Conservation (phyloP, 139 green algal species). For the Penium margaritaceum region DNA sequence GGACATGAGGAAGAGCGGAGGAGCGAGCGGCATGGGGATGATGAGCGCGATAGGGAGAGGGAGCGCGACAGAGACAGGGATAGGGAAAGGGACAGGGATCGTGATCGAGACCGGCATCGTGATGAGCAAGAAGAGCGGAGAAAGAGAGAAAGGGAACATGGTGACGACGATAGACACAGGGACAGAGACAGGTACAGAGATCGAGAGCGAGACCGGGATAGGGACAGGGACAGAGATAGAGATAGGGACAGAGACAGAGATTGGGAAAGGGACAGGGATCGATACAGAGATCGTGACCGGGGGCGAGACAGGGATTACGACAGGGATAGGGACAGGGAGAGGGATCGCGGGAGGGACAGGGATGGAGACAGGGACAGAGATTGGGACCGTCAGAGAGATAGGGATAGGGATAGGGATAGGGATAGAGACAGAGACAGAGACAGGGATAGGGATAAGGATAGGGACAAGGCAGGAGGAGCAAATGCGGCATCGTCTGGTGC, state of each 20-base stretch:
- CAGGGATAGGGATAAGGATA: constrained; percentile 5
- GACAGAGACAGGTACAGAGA: neutral
- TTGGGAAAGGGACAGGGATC: neutral
- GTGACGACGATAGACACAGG: neutral
- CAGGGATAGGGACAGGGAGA: constrained; percentile 45
- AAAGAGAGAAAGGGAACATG: constrained; percentile 29
- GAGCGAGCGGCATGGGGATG: no score
- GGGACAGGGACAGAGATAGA: neutral
- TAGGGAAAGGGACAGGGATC: constrained; percentile 8
- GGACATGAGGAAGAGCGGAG: no score
- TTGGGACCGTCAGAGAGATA: constrained; percentile 11
- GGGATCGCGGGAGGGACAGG: constrained; percentile 65
- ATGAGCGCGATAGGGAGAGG: constrained; percentile 17
- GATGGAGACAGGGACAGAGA: constrained; percentile 6
- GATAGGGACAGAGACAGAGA: neutral
- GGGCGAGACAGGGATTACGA: neutral
- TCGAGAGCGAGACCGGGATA: neutral
- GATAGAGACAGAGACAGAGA: constrained; percentile 65
- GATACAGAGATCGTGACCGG: neutral
- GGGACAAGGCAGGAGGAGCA: neutral
- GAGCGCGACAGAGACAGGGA: neutral
- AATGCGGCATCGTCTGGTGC: neutral
- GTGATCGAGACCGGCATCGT: neutral
- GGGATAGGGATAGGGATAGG: constrained; percentile 56
- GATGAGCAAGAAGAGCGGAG: neutral